These are phyloP conservation scores for Lactifluus subvellereus DNA, from an alignment of 768 basidiomycete species.

Conservation along the genomic window DNA sequence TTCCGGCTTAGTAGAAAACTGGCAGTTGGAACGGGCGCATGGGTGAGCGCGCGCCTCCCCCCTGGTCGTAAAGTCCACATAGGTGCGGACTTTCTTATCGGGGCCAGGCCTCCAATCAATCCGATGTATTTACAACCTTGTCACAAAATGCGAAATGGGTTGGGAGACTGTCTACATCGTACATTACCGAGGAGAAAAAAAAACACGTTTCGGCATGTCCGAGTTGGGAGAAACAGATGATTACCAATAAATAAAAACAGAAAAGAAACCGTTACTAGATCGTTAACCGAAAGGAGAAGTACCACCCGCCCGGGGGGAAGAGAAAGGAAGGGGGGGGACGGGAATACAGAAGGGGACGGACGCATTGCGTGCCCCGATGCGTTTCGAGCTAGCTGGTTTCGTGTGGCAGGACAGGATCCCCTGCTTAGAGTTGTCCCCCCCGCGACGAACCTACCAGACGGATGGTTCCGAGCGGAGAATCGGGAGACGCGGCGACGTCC, in stretches of 20 bases:
- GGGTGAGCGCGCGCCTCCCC: not conserved
- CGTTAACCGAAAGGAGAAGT: constrained; percentile 5
- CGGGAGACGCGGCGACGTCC: not conserved
- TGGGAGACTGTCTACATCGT: constrained; percentile 10
- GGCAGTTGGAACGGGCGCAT: not conserved
- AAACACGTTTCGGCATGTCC: not conserved
- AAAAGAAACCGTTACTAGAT: constrained; percentile 12
- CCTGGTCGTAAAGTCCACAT: not conserved
- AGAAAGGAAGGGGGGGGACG: not conserved
- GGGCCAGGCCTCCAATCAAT: not conserved
- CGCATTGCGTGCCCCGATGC: not conserved
- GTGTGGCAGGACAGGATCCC: no score
- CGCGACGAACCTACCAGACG: constrained; percentile 18
- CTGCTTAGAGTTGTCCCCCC: constrained; percentile 3
- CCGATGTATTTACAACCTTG: not conserved
- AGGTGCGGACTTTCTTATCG: not conserved
- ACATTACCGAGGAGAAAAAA: not conserved
- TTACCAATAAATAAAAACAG: not conserved
- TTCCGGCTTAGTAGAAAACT: not conserved
- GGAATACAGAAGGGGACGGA: not conserved
- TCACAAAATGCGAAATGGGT: not conserved
- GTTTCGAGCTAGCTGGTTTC: not conserved
- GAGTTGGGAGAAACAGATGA: not conserved
- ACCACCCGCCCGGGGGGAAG: not conserved
- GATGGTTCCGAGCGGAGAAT: constrained; percentile 19